These are phyloP conservation scores for Agarophyton chilense DNA, from an alignment of 23 red algal genomes.

Conservation along the genomic window DNA sequence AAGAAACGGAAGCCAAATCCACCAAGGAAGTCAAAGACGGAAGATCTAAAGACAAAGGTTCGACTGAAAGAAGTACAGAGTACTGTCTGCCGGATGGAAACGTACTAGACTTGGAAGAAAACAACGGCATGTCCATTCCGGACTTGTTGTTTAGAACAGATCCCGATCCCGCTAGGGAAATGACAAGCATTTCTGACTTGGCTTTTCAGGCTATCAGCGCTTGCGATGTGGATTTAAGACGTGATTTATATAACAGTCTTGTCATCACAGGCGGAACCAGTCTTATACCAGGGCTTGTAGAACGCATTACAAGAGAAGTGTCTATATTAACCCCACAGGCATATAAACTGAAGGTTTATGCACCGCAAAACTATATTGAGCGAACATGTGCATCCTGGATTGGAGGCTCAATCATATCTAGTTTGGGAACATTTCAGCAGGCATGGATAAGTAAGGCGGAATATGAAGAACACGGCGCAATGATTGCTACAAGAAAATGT, in stretches of 20 bases:
- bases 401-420: conserved; percentile 90
- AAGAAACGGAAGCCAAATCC: conserved; percentile 11
- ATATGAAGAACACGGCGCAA: conserved; percentile 80
- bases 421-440: conserved; percentile 89
- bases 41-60: conserved; percentile 47
- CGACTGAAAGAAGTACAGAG: conserved; percentile 28
- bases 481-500: conserved; percentile 50
- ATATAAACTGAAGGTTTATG: conserved; percentile 79
- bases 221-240: conserved; percentile 80
- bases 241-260: conserved; percentile 75
- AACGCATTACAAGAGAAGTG: conserved; percentile 69
- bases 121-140: conserved; percentile 17
- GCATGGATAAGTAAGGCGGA: conserved; percentile 90
- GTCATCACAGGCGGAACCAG: conserved; percentile 75
- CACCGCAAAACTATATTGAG: conserved; percentile 57
- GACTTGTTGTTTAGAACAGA: conserved; percentile 14
- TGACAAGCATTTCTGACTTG: conserved; percentile 36
- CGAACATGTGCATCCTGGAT: conserved; percentile 78
- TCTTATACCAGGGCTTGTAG: conserved; percentile 73
- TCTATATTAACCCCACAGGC: conserved; percentile 67
- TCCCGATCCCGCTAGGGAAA: conserved; percentile 17
- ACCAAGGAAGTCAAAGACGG: conserved; percentile 17
- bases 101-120: conserved; percentile 12
- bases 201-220: conserved; percentile 59
- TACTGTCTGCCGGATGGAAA: conserved; percentile 76